These are phyloP conservation scores for Aspergillus biplanus DNA, from an alignment of 495 filamentous ascomycete species.

Conservation along the genomic window DNA sequence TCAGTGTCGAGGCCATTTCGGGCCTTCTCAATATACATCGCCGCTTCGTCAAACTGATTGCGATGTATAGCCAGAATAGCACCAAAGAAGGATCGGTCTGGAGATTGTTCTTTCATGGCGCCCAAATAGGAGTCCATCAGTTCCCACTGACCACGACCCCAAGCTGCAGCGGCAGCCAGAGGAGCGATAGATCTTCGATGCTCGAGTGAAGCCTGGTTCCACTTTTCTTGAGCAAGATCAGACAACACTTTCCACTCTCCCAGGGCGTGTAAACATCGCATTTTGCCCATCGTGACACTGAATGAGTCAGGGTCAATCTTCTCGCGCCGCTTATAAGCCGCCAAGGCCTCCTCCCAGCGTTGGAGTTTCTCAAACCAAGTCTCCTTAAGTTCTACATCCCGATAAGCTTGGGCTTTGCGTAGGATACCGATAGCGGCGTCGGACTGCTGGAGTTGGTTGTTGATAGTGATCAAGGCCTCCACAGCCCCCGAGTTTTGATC, in stretches of 20 bases:
- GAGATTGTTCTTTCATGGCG: slow-evolving; percentile 90
- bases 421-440: slow-evolving; percentile 98
- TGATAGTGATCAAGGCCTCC: slow-evolving; percentile 96
- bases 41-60: slow-evolving; percentile 89
- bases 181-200: slow-evolving; percentile 87
- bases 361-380: slow-evolving; percentile 99
- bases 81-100: slow-evolving; percentile 95
- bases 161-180: slow-evolving; percentile 93
- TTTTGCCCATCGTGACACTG: slow-evolving; percentile 97
- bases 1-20: slow-evolving; percentile 94
- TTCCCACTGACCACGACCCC: slow-evolving; percentile 96
- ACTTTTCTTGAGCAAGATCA: slow-evolving; percentile 85
- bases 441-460: slow-evolving; percentile 96
- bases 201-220: slow-evolving; percentile 82
- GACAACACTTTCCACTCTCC: slow-evolving; percentile 96
- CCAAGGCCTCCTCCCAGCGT: slow-evolving; percentile 97
- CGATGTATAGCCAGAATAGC: slow-evolving; percentile 92
- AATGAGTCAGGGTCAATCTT: slow-evolving; percentile 73
- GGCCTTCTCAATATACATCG: slow-evolving; percentile 83
- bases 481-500: slow-evolving; percentile 96
- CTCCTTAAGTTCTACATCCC: slow-evolving; percentile 91
- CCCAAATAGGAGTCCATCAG: slow-evolving; percentile 95
- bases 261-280: slow-evolving; percentile 96
- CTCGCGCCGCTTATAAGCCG: slow-evolving; percentile 83
- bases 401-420: slow-evolving; percentile 90